Base-by-base conservation (phyloP, 1,139 yeast genomes). In the Debaryomyces sp. region DNA sequence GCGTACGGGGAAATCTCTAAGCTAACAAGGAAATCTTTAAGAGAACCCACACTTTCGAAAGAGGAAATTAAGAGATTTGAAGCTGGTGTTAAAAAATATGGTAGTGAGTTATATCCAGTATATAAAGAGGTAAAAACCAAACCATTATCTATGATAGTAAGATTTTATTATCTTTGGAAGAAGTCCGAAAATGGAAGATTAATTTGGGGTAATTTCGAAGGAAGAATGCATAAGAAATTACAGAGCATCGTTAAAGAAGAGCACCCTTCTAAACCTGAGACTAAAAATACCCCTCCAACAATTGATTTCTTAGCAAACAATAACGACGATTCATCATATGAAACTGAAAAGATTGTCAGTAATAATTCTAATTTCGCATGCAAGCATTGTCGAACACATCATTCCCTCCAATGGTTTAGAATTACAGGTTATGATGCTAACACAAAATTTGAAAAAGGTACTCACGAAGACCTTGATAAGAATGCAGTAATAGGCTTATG, bases 81-180 rank as follows among this genome's bases (percentile, higher is more conserved):
- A 61, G 81, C 79, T 17, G 96, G 89, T 1, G 91, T 92, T 5
- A 73, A 73, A 34, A 77, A 79, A 50, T 80, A 80, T 62, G 98
- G 97, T 6, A 85, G 90, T 61, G 97, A 92, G 60, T 67, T 92
- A 21, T 84, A 82, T 59, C 90, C 88, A 2, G 95, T 89, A 0
- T 81, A 67, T 55, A 80, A 84, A 59, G 80, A 77, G 53, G 95
- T 92, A 5, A 78, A 78, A 37, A 77, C 91, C 0, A 95, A 88
- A 56, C 74, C 89, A 0, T 72, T 84, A 46, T 79, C 92, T 0
- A 88, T 86, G 84, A 78, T 91, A 53, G 97, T 92, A 1, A 69
- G 97, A 46, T 92, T 79, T 62, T 92, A 89, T 61, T 92, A 92
- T 60, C 70, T 88, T 45, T 92, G 98, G 98, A 92, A 92, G 66